A percentile compares a stretch with the other conserved stretches of the same genome.
Conservation (phyloP, 208 protist species). For the Trypanosoma theileri region DNA sequence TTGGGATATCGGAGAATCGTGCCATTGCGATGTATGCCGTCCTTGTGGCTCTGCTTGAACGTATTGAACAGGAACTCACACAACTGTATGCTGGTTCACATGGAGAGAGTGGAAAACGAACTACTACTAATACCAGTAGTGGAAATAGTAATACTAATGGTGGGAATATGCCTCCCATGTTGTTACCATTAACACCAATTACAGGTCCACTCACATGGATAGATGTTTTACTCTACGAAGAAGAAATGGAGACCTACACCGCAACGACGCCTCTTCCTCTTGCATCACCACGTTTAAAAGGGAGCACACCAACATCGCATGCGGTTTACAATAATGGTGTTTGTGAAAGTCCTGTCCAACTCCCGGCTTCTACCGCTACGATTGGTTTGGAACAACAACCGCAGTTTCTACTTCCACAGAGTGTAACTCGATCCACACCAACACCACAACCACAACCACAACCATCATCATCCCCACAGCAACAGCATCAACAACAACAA, state of each 20-base stretch:
- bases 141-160: not conserved
- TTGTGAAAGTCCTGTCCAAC: conserved; percentile 6
- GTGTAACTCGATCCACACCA: not conserved
- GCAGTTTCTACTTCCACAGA: no score
- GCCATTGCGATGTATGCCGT: conserved; percentile 71
- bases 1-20: conserved; percentile 68
- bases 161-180: not conserved
- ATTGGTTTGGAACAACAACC: conserved; percentile 8
- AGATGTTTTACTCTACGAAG: conserved; percentile 23
- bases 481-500: not conserved
- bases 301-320: not conserved
- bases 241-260: not conserved
- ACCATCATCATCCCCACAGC: no score
- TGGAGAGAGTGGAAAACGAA: no score
- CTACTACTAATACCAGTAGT: not conserved
- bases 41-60: conserved; percentile 66
- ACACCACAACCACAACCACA: not conserved
- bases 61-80: conserved; percentile 30
- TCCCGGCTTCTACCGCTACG: conserved; percentile 17
- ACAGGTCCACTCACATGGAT: conserved; percentile 9
- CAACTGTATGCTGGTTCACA: not conserved
- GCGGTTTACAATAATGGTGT: not conserved
- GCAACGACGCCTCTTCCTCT: not conserved
- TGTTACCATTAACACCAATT: not conserved
- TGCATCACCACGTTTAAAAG: not conserved